Evolutionary conservation across 495 filamentous ascomycete species (phyloP), one percentile per base, ranked within the genome.

Genomic region (Hypomontagnella submonticulosa): DNA sequence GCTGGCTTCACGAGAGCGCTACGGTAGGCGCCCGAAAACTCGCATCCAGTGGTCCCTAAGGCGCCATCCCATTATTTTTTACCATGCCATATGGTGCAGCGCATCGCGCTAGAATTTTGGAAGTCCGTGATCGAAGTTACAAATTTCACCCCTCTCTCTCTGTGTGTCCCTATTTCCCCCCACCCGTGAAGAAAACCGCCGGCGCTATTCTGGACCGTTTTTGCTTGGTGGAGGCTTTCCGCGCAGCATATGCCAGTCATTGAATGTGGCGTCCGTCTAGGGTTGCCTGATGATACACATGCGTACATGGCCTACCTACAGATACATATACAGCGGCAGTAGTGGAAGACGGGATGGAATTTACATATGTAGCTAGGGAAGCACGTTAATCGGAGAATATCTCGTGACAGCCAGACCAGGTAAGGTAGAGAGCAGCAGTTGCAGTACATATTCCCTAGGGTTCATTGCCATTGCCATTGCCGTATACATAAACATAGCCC

Each of bases 231-330:
- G 55, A 69, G 50, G 66, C 44, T 34, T 40, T 40, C 60, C 60
- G 55, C 60, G 43, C 7, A 56, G 66, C 66, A 69, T 69, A 69
- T 69, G 66, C 66, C 66, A 63, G 66, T 69, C 66, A 69, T 69
- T 41, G 10, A 32, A 46, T 57, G 66, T 64, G 66, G 66, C 60
- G 60, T 69, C 48, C 19, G 13, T 55, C 51, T 54, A 60, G 66
- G 60, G 56, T 63, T 56, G 37, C 42, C 54, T 48, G 44, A 59
- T 63, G 66, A 69, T 69, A 55, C 55, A 58, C 66, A 64, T 64
- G 57, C 51, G 32, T 23, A 55, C 32, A 27, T 27, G 23, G 23
- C 23, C 23, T 27, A 6, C 23, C 23, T 27, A 38, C 36, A 13
- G 36, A 32, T 38, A 41, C 52, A 37, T 60, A 49, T 50, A 53